Evolutionary conservation across 1,139 yeast species (phyloP).

Genomic region (Kurtzmaniella natalensis): DNA sequence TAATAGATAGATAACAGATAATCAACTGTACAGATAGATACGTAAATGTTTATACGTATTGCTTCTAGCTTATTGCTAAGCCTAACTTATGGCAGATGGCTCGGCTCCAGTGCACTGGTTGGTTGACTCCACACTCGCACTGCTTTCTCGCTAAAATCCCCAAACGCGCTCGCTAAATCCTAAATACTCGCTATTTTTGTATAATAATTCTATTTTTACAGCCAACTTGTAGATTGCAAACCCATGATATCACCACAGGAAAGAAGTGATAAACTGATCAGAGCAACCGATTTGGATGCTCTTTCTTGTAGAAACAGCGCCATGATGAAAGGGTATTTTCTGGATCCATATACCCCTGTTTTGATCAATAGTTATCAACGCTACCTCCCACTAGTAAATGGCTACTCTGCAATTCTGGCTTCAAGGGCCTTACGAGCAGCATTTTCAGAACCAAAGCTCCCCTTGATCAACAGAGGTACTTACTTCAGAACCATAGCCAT

Average conservation of each 20-base stretch:
- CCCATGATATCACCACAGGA: conserved; percentile 38
- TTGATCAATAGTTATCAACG: conserved; percentile 39
- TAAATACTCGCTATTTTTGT: too few relatives aligned
- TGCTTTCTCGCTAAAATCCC: too few relatives aligned
- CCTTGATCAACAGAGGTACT: conserved; percentile 81
- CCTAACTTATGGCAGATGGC: too few relatives aligned
- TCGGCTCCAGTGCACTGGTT: too few relatives aligned
- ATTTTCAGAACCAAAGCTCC: conserved; percentile 52
- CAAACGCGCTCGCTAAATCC: too few relatives aligned
- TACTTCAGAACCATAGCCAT: conserved; percentile 68
- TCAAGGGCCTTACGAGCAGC: conserved; percentile 37
- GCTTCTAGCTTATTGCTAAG: too few relatives aligned
- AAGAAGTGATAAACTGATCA: conserved; percentile 46
- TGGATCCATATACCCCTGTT: conserved; percentile 46
- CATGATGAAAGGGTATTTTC: conserved; percentile 47
- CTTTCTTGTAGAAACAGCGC: conserved; percentile 69
- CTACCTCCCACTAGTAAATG: conserved; percentile 34
- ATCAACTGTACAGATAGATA: too few relatives aligned
- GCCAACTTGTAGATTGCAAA: too few relatives aligned
- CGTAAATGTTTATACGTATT: too few relatives aligned
- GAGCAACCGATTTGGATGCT: conserved; percentile 85
- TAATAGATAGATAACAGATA: too few relatives aligned
- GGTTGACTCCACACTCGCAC: too few relatives aligned
- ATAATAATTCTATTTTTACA: too few relatives aligned
- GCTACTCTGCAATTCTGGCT: conserved; percentile 38